Evolutionary conservation across 2,329 filamentous ascomycete species (phyloP).

Genomic region (Diaporthe sp.): DNA sequence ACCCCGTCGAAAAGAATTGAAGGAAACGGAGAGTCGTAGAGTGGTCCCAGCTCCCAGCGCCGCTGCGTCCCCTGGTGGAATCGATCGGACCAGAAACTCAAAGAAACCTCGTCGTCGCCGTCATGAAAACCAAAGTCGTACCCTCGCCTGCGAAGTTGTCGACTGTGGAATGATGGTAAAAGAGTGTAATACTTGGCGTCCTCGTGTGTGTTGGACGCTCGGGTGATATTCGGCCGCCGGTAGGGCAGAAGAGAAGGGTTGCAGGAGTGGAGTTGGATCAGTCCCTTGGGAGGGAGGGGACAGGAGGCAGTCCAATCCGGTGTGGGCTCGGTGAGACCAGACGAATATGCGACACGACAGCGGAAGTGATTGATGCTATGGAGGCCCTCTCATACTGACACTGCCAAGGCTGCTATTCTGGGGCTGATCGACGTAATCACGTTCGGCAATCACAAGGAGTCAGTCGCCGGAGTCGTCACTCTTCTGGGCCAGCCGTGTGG

Average conservation of each 20-base stretch:
- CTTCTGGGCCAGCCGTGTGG: constrained; percentile 3
- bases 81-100: constrained; percentile 26
- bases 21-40: constrained; percentile 31
- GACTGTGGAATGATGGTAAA: constrained; percentile 41
- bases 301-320: not conserved
- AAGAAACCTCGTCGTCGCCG: constrained; percentile 36
- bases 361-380: constrained; percentile 31
- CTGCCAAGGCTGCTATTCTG: constrained; percentile 26
- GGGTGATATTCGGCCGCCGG: constrained; percentile 15
- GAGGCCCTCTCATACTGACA: constrained; percentile 31
- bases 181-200: constrained; percentile 18
- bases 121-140: constrained; percentile 44
- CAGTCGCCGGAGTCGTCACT: not conserved
- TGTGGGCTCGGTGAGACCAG: constrained; percentile 24
- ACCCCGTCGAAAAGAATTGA: constrained; percentile 39
- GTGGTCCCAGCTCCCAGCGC: constrained; percentile 35
- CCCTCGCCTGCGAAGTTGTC: constrained; percentile 47
- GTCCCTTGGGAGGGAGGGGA: constrained; percentile 10
- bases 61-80: constrained; percentile 23
- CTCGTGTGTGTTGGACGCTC: constrained; percentile 18
- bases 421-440: constrained; percentile 15
- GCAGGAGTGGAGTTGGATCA: not conserved
- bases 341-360: constrained; percentile 28
- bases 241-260: constrained; percentile 20
- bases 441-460: constrained; percentile 12